These are phyloP conservation scores for Citrus reticulata DNA, from an alignment of 345 rosid genomes.

Conservation along the genomic window DNA sequence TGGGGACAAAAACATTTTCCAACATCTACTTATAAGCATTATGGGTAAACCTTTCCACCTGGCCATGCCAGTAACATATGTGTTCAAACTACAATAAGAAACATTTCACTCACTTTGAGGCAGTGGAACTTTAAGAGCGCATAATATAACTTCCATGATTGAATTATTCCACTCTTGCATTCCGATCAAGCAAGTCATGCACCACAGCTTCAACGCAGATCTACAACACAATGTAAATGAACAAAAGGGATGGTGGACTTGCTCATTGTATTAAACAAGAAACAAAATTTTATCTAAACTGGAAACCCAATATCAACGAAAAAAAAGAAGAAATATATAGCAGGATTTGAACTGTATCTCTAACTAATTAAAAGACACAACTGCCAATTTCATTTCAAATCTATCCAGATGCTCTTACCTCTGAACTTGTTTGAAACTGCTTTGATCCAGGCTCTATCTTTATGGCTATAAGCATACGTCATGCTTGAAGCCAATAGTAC, in stretches of 20 bases:
- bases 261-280: background rate
- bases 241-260: background rate
- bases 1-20: background rate
- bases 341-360: background rate
- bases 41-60: background rate
- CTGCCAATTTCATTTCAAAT: slow-evolving; percentile 13
- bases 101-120: background rate
- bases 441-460: slow-evolving; percentile 86
- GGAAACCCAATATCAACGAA: background rate
- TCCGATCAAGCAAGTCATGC: background rate
- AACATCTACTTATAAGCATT: background rate
- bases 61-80: background rate
- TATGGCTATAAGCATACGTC: slow-evolving; percentile 64
- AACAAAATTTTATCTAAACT: background rate
- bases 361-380: background rate
- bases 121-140: background rate
- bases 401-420: slow-evolving; percentile 34
- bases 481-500: slow-evolving; percentile 72
- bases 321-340: background rate
- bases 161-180: background rate
- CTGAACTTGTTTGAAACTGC: slow-evolving; percentile 65
- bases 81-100: too few relatives aligned
- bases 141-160: background rate
- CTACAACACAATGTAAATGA: background rate
- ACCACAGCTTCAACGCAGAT: background rate